Evolutionary conservation across 2,329 filamentous ascomycete genomes (phyloP).

Genomic region (Fusarium bactridioides): DNA sequence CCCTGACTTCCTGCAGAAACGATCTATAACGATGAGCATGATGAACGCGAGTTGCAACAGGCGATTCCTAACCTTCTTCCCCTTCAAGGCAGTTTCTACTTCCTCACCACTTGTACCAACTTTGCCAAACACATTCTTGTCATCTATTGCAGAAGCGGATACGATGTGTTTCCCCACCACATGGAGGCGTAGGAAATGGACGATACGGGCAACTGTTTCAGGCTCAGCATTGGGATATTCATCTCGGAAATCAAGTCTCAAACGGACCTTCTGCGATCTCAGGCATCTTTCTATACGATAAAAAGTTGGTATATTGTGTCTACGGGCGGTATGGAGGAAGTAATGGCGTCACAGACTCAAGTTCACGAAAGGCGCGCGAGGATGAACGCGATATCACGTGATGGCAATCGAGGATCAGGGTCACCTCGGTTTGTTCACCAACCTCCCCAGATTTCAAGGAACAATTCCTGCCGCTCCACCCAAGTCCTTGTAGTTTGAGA

Average conservation of each 20-base stretch:
- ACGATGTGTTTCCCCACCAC: conserved; percentile 84
- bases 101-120: conserved; percentile 79
- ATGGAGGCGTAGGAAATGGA: conserved; percentile 83
- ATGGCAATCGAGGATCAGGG: not conserved
- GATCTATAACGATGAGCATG: conserved; percentile 49
- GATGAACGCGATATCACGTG: conserved; percentile 39
- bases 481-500: not conserved
- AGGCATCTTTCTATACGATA: conserved; percentile 56
- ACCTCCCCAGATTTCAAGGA: not conserved
- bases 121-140: conserved; percentile 89
- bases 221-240: not conserved
- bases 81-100: conserved; percentile 76
- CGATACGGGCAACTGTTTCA: conserved; percentile 77
- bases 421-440: not conserved
- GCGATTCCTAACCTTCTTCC: conserved; percentile 64
- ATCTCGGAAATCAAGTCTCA: not conserved
- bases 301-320: not conserved
- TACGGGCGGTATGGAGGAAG: not conserved
- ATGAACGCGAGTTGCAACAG: not conserved
- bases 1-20: conserved; percentile 81
- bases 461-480: not conserved
- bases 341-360: conserved; percentile 14
- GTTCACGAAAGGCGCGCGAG: conserved; percentile 13
- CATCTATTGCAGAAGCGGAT: conserved; percentile 75
- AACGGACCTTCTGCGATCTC: conserved; percentile 67